Conservation (phyloP, 1,139 yeast species). For the Nadsonia starkeyi-henricii region DNA sequence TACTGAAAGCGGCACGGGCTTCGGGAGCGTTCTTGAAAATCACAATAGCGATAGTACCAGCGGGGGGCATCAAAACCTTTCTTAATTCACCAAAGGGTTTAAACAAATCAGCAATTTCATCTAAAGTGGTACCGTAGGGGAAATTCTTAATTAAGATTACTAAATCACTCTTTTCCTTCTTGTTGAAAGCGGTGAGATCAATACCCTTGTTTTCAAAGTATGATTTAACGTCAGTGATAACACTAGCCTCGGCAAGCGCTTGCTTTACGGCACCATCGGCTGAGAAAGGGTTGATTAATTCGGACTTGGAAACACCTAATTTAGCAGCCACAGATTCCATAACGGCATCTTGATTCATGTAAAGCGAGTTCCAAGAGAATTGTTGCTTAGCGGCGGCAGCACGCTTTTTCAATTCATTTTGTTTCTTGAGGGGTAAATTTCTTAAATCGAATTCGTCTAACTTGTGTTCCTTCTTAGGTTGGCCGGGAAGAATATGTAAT, state of each 20-base stretch:
- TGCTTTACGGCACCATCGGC: conserved; percentile 91
- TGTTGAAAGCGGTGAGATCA: conserved; percentile 59
- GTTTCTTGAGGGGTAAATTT: conserved; percentile 84
- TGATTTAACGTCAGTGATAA: conserved; percentile 77
- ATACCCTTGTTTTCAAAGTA: conserved; percentile 79
- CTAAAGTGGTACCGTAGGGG: conserved; percentile 70
- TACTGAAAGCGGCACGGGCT: conserved; percentile 82
- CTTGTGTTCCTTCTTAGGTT: conserved; percentile 59
- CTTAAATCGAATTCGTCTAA: conserved; percentile 83
- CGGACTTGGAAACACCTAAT: conserved; percentile 71
- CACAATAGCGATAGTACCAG: conserved; percentile 93
- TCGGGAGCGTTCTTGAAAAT: conserved; percentile 74
- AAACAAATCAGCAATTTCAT: conserved; percentile 72
- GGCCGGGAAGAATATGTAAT: conserved; percentile 77
- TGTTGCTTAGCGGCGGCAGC: conserved; percentile 73
- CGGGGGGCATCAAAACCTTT: conserved; percentile 85
- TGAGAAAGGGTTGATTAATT: conserved; percentile 75
- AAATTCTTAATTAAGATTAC: conserved; percentile 78
- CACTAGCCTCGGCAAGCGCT: conserved; percentile 95
- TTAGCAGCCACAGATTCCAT: conserved; percentile 77
- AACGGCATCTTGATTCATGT: conserved; percentile 84
- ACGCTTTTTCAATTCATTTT: conserved; percentile 68
- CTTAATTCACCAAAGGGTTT: conserved; percentile 65
- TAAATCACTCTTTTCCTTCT: conserved; percentile 66
- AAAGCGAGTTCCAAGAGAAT: conserved; percentile 91